Base-by-base conservation (phyloP, 768 basidiomycete species). In the Cystobasidium onofrii region DNA sequence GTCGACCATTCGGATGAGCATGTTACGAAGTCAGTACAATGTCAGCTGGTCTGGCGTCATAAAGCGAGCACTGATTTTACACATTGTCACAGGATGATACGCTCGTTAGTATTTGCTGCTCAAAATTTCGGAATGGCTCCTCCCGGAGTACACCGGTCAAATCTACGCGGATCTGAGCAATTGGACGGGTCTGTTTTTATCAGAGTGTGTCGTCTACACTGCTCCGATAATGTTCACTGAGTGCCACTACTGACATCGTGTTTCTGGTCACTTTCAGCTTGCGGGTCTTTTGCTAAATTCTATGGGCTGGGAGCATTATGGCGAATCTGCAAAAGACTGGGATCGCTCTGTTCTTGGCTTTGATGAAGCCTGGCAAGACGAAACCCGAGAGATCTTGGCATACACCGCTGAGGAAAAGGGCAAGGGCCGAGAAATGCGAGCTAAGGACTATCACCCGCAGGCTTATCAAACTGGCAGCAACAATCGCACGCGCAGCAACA, bases 171-270 rank as follows among this genome's bases (percentile, higher is more conserved):
- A 0, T 69, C 76, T 1, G 65, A 75, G 12, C 33, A 44, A 18
- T 69, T 79, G 75, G 78, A 79, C 64, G 78, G 78, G 1, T 64
- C 73, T 1, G 75, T 78, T 54, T 79, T 79, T 70, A 60, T 78
- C 3, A 73, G 77, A 66, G 77, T 78, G 31, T 29, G 77, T 33
- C 12, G n/a, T 13, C 1, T n/a, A n/a, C 46, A 3, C 20, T 50
- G n/a, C 46, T 17, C 18, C 39, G 6, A 6, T 15, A 6, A 39
- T 6, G 39, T n/a, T n/a, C n/a, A n/a, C n/a, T n/a, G n/a, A n/a
- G n/a, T n/a, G n/a, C n/a, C n/a, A n/a, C n/a, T n/a, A n/a, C n/a
- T 15, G 15, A 12, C 27, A 0, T 54, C 12, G 1, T 7, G 18
- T 18, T 27, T 7, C 23, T 50, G 1, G 31, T 29, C 39, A 6